Percentiles rank a stretch among this genome's conserved stretches.
These are phyloP conservation scores for Pichia paraexigua DNA, from an alignment of 805 yeast genomes.

Conservation along the genomic window DNA sequence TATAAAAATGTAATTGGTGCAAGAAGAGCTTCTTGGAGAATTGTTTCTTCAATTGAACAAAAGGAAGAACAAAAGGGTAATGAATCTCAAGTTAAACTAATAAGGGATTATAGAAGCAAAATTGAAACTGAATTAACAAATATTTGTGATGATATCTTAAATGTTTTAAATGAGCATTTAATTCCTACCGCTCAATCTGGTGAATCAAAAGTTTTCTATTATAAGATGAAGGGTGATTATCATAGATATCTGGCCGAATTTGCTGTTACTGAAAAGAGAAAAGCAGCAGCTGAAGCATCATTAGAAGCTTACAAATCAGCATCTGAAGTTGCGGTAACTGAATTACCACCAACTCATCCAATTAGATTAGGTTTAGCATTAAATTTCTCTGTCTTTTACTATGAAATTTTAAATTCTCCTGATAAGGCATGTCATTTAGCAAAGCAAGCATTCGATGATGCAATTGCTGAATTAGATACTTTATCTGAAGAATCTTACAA, in stretches of 20 bases:
- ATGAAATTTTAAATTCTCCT: constrained; percentile 96
- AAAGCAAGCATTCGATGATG: constrained; percentile 98
- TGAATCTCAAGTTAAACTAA: constrained; percentile 79
- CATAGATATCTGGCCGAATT: constrained; percentile 98
- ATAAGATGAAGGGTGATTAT: constrained; percentile 99
- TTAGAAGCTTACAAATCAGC: constrained; percentile 94
- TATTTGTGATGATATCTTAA: constrained; percentile 89
- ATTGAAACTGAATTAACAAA: constrained; percentile 87
- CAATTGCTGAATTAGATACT: constrained; percentile 97
- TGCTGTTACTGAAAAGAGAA: constrained; percentile 84
- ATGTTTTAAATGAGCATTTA: constrained; percentile 81
- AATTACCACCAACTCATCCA: constrained; percentile 97
- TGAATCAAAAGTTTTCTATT: constrained; percentile 96
- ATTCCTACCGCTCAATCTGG: constrained; percentile 93
- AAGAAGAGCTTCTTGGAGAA: constrained; percentile 99
- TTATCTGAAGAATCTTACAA: constrained; percentile 97
- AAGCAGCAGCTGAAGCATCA: constrained; percentile 85
- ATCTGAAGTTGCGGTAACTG: constrained; percentile 93
- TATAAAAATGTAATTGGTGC: constrained; percentile 98
- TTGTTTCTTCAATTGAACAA: constrained; percentile 95
- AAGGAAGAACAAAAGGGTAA: constrained; percentile 96
- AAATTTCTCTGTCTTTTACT: constrained; percentile 96
- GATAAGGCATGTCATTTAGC: constrained; percentile 99
- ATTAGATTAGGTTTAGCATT: constrained; percentile 96
- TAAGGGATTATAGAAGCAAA: constrained; percentile 90